Percentiles rank a stretch among this genome's conserved stretches.
Evolutionary conservation across 2,329 filamentous ascomycete genomes (phyloP).

Genomic region (Aphanocladium album): DNA sequence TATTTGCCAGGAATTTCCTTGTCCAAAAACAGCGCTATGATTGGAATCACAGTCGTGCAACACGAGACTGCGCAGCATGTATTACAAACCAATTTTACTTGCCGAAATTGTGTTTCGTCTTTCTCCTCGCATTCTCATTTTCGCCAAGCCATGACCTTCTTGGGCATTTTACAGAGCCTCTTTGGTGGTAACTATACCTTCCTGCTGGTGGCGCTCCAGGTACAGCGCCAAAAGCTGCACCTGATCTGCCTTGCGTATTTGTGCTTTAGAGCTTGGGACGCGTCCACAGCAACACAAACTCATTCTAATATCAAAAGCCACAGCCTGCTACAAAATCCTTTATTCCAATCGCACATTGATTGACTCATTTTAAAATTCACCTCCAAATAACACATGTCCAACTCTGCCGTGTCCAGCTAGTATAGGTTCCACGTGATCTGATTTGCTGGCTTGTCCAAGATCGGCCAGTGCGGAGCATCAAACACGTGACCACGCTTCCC

Average conservation of each 20-base stretch:
- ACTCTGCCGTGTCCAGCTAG: background rate
- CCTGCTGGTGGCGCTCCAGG: no score
- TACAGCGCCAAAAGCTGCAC: no score
- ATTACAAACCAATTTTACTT: background rate
- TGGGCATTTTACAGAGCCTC: no score
- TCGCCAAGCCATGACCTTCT: no score
- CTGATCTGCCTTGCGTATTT: background rate
- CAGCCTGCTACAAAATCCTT: background rate
- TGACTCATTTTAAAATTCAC: background rate
- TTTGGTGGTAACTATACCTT: no score
- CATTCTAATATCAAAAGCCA: no score
- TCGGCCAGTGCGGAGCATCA: constrained; percentile 4
- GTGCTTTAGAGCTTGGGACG: no score
- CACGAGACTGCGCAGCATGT: background rate
- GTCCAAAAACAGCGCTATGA: no score
- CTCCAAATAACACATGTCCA: background rate
- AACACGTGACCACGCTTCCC: constrained; percentile 17
- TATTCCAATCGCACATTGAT: background rate
- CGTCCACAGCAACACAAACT: no score
- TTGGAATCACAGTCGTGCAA: background rate
- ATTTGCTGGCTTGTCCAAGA: background rate
- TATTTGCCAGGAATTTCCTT: no score
- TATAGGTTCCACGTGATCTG: constrained; percentile 5
- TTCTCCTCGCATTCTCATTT: background rate
- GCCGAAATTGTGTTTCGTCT: no score